Conservation (phyloP, 2,329 filamentous ascomycete genomes). For the Epichloe amarillans region DNA sequence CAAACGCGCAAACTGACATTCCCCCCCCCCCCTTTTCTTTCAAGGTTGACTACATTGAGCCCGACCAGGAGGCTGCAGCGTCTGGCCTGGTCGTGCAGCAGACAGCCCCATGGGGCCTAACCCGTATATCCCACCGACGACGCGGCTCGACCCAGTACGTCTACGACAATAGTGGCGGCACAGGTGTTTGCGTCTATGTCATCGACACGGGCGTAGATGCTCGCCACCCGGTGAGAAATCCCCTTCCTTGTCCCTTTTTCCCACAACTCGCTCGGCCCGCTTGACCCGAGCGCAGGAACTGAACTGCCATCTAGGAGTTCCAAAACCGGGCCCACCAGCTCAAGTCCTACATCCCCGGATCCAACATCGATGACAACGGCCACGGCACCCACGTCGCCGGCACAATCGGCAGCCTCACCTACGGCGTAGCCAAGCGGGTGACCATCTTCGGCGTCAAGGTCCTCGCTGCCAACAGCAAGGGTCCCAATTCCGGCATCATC, state of each 20-base stretch:
- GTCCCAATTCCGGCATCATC: conserved; percentile 20
- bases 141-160: conserved; percentile 14
- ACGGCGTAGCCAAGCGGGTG: conserved; percentile 26
- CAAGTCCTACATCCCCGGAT: conserved; percentile 19
- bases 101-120: conserved; percentile 23
- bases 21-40: no score
- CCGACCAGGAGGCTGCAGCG: conserved; percentile 14
- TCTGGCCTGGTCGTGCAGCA: conserved; percentile 15
- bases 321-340: conserved; percentile 25
- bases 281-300: neutral
- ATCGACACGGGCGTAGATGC: conserved; percentile 27
- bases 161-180: conserved; percentile 22
- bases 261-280: neutral
- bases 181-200: conserved; percentile 26
- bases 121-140: conserved; percentile 19
- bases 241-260: neutral
- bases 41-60: conserved; percentile 24
- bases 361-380: conserved; percentile 15
- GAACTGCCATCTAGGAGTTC: conserved; percentile 17
- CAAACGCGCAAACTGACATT: neutral
- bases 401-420: conserved; percentile 19
- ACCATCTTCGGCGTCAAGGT: conserved; percentile 27
- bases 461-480: conserved; percentile 19
- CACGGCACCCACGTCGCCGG: conserved; percentile 22
- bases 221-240: conserved; percentile 18